A percentile compares a stretch with the other conserved stretches of the same genome.
These are phyloP conservation scores for Ceratocystis cacaofunesta DNA, from an alignment of 2,329 filamentous ascomycete genomes.

Conservation along the genomic window DNA sequence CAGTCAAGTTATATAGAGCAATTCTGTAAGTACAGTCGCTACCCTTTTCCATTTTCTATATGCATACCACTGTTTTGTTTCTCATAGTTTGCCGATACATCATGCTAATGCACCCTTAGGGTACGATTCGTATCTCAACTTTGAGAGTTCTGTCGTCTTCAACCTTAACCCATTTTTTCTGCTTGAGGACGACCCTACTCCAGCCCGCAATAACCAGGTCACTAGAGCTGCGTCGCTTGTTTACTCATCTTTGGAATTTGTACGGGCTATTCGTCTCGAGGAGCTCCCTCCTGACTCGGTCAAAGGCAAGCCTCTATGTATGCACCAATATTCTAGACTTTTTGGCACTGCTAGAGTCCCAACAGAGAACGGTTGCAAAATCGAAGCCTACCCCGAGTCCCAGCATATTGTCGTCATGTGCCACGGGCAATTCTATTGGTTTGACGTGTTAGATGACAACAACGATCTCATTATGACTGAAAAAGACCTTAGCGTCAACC, in stretches of 20 bases:
- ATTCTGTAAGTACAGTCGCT: constrained; percentile 56
- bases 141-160: constrained; percentile 90
- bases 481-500: constrained; percentile 78
- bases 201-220: constrained; percentile 89
- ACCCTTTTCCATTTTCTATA: not conserved
- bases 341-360: constrained; percentile 92
- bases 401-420: constrained; percentile 89
- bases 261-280: constrained; percentile 80
- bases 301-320: constrained; percentile 73
- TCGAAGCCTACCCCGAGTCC: constrained; percentile 83
- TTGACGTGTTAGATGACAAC: constrained; percentile 89
- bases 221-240: constrained; percentile 73
- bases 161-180: constrained; percentile 98
- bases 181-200: constrained; percentile 91
- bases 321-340: constrained; percentile 94
- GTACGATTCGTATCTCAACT: constrained; percentile 98
- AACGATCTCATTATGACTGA: constrained; percentile 95
- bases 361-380: constrained; percentile 86
- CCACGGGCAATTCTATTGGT: constrained; percentile 97
- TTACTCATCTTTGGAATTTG: constrained; percentile 79
- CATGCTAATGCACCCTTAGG: constrained; percentile 35
- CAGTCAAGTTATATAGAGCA: constrained; percentile 97
- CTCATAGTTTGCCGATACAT: not conserved
- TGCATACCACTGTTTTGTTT: too few relatives aligned
- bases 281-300: constrained; percentile 81